These are phyloP conservation scores for Arachis stenosperma DNA, from an alignment of 306 rosid genomes.

Conservation along the genomic window DNA sequence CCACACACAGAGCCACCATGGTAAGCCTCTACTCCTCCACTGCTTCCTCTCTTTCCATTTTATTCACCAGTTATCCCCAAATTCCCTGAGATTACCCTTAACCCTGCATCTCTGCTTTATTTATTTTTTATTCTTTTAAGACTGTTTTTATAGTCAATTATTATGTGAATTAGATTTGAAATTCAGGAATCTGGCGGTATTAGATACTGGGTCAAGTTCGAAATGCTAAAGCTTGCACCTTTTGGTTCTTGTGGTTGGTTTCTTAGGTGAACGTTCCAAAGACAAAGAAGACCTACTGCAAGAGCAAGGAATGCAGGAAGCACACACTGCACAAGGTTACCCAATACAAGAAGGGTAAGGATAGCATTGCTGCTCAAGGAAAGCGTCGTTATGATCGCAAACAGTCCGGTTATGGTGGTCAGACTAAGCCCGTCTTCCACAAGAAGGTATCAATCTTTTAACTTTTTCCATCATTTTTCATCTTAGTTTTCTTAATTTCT, in stretches of 20 bases:
- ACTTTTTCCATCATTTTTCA: background rate
- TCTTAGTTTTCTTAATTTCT: background rate
- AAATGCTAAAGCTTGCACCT: background rate
- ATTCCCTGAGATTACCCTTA: background rate
- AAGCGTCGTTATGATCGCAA: constrained; percentile 64
- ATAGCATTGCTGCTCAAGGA: constrained; percentile 59
- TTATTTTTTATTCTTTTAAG: too few species aligned
- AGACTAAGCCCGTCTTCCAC: constrained; percentile 66
- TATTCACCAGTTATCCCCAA: background rate
- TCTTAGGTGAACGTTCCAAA: constrained; percentile 62
- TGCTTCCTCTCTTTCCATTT: background rate
- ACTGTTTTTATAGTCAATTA: too few species aligned
- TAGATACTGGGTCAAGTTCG: background rate
- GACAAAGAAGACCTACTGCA: constrained; percentile 67
- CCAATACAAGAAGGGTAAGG: constrained; percentile 64
- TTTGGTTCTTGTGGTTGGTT: background rate
- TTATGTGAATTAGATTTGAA: background rate
- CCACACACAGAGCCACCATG: constrained; percentile 39
- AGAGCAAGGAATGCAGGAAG: constrained; percentile 61
- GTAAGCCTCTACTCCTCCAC: constrained; percentile 23
- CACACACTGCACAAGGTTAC: constrained; percentile 62
- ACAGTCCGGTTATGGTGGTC: constrained; percentile 66
- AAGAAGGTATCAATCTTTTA: constrained; percentile 44
- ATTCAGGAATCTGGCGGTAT: background rate
- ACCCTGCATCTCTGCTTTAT: background rate